Percentiles rank a stretch among this genome's conserved stretches.
Conservation (phyloP, 2,329 filamentous ascomycete genomes). For the Hortaea sp. region DNA sequence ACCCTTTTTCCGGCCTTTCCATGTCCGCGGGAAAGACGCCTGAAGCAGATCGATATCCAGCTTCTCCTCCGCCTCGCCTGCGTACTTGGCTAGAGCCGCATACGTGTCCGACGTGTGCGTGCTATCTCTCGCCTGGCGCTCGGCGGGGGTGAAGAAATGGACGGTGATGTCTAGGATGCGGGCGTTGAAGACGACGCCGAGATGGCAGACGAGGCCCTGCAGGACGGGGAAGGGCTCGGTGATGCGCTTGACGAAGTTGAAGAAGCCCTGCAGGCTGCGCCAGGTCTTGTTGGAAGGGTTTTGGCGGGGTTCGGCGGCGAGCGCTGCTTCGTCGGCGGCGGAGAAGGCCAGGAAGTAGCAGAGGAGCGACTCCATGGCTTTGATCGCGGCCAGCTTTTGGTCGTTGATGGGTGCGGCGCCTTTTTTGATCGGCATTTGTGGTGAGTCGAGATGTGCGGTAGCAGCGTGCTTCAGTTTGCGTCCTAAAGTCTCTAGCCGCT, state of each 20-base stretch:
- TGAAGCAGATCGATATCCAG: conserved; percentile 28
- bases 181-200: conserved; percentile 30
- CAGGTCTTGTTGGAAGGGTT: conserved; percentile 14
- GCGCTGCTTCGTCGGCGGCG: conserved; percentile 18
- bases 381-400: conserved; percentile 26
- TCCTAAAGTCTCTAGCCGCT: conserved; percentile 32
- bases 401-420: conserved; percentile 7
- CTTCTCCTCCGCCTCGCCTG: conserved; percentile 12
- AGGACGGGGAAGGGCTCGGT: conserved; percentile 23
- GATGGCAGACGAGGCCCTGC: conserved; percentile 31
- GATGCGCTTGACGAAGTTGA: conserved; percentile 16
- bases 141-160: conserved; percentile 1
- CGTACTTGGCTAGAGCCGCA: conserved; percentile 10
- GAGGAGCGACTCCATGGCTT: conserved; percentile 36
- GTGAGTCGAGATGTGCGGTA: conserved; percentile 25
- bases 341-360: conserved; percentile 27
- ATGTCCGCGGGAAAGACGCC: conserved; percentile 29
- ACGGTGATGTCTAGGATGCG: conserved; percentile 23
- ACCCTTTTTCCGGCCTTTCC: conserved; percentile 22
- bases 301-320: conserved; percentile 16
- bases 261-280: conserved; percentile 19
- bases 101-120: conserved; percentile 8
- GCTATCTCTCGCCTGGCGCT: conserved; percentile 2
- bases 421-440: neutral
- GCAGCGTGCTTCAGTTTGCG: conserved; percentile 38